Conservation (phyloP, 805 yeast species). For the Candida krabiensis region DNA sequence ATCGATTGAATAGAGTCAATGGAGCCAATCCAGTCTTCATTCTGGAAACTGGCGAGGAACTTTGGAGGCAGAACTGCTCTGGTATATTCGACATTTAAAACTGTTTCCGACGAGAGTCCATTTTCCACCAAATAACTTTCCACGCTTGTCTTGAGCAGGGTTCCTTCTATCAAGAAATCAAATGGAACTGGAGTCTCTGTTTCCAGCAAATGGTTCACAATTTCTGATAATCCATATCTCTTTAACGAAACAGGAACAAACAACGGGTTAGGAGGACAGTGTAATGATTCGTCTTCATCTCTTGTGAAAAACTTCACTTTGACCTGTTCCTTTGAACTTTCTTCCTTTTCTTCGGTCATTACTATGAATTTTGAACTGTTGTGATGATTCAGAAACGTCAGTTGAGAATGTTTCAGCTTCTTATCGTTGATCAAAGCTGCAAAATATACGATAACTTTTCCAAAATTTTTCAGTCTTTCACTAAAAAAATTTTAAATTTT, state of each 20-base stretch:
- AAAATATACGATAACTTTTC: too few relatives aligned
- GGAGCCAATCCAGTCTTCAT: slow-evolving; percentile 95
- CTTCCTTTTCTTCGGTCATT: slow-evolving; percentile 13
- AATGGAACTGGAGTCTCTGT: slow-evolving; percentile 76
- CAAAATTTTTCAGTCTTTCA: slow-evolving; percentile 9
- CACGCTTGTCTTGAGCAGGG: slow-evolving; percentile 71
- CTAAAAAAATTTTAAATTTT: too few relatives aligned
- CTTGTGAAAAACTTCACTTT: slow-evolving; percentile 83
- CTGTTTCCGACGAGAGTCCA: slow-evolving; percentile 81
- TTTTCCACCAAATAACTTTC: slow-evolving; percentile 74
- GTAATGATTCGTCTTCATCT: slow-evolving; percentile 72
- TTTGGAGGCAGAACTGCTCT: slow-evolving; percentile 95
- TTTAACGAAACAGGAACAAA: slow-evolving; percentile 84
- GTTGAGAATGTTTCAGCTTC: too few relatives aligned
- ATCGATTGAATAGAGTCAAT: slow-evolving; percentile 47
- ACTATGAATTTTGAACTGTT: too few relatives aligned
- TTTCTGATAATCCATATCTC: slow-evolving; percentile 90
- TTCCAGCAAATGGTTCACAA: slow-evolving; percentile 83
- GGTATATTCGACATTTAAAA: slow-evolving; percentile 82
- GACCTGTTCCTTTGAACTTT: slow-evolving; percentile 43
- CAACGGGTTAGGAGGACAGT: slow-evolving; percentile 77
- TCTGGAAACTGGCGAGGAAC: slow-evolving; percentile 79
- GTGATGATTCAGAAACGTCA: too few relatives aligned
- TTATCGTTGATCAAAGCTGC: too few relatives aligned
- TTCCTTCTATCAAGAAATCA: slow-evolving; percentile 88